Evolutionary conservation across 148 eudicot species (phyloP).

Genomic region (Amaranthus hypochondriacus): DNA sequence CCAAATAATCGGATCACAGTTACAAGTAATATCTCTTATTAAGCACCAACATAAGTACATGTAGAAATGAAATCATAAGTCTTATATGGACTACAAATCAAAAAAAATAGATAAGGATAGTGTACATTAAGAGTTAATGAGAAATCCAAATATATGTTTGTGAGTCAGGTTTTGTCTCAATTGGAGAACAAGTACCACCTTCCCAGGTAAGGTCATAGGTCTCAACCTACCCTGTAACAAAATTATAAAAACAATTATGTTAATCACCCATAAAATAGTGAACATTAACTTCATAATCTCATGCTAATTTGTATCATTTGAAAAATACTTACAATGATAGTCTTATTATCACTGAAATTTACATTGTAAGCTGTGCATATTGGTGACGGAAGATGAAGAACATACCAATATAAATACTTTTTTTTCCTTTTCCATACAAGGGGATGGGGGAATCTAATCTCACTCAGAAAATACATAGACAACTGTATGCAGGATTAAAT

Average conservation of each 20-base stretch:
- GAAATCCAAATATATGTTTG: too few relatives aligned
- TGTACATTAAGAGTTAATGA: too few relatives aligned
- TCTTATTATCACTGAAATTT: conserved; percentile 19
- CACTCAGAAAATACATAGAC: background rate
- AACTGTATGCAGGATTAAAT: background rate
- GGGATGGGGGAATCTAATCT: background rate
- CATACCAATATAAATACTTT: background rate
- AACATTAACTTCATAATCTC: background rate
- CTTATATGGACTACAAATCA: too few relatives aligned
- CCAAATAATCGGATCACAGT: background rate
- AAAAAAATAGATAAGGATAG: too few relatives aligned
- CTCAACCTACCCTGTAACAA: background rate
- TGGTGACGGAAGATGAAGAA: conserved; percentile 8
- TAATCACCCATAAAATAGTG: background rate
- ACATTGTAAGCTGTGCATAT: conserved; percentile 20
- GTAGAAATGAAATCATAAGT: too few relatives aligned
- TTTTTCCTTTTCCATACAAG: background rate
- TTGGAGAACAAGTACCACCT: too few relatives aligned
- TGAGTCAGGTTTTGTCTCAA: too few relatives aligned
- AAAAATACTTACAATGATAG: conserved; percentile 9
- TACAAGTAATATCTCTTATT: too few relatives aligned
- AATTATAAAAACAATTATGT: background rate
- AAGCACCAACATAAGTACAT: too few relatives aligned
- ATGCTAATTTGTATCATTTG: background rate
- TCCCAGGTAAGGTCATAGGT: background rate